Evolutionary conservation across 2,329 filamentous ascomycete species (phyloP), one percentile per base, ranked within the genome.

Genomic region (Epicoccum sorghinum): DNA sequence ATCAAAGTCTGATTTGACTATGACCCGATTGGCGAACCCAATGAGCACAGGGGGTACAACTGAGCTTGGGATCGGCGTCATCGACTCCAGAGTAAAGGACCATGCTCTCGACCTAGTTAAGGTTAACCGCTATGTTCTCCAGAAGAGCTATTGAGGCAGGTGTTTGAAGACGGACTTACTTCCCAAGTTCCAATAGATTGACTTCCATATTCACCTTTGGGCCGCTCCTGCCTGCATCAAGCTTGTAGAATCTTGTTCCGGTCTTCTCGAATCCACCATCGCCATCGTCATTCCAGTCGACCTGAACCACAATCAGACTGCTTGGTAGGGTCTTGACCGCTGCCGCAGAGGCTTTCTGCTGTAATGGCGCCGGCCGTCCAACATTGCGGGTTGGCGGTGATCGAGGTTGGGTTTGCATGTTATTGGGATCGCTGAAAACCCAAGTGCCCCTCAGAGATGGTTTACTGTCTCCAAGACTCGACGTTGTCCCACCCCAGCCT

Each of bases 281-380:
- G 27, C 69, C 66, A 48, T 74, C 65, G 14, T 69, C 57, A 1
- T 62, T 69, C 68, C 68, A 74, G 29, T 72, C 65, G 10, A 72
- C 49, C 46, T 71, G 67, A 4, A 72, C 60, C 3, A 73, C 57
- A 22, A 67, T 55, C 4, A 61, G 32, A 13, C 35, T 56, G 33
- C 18, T 18, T 18, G 18, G 18, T 18, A 18, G 18, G 18, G 18
- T 18, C 18, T 18, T 18, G 18, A 18, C 18, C 18, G 18, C 18
- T 18, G 18, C 18, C 18, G 18, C 18, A 18, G 18, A 18, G 1
- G 1, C 3, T 18, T 18, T 3, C 18, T 18, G 18, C 18, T 18
- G 18, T 18, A 18, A 18, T 18, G 18, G 18, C 18, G 18, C 18
- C 18, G 18, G 18, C 18, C 18, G 18, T 3, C 18, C 18, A 18